Base-by-base conservation (phyloP, 257 asterid genomes). In the Fraxinus americana region DNA sequence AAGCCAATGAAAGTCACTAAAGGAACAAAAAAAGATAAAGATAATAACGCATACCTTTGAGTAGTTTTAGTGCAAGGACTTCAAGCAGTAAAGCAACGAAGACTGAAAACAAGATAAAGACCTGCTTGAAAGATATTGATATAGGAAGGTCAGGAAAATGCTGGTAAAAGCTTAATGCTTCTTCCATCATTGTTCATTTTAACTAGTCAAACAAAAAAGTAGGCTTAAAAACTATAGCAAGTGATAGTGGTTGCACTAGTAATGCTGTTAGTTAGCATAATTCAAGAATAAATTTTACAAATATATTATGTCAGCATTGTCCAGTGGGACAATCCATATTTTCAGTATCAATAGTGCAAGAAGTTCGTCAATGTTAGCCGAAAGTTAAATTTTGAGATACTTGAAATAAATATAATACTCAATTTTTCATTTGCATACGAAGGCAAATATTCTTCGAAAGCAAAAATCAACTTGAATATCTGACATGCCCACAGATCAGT, bases 51-150 rank as follows among this genome's bases (percentile, higher is more conserved):
- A 73, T 82, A 96, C 99, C 99, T 91, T 89, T 91, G 71, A 92
- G 87, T 43, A 96, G 81, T 83, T 89, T 79, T 19, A 82, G 87
- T 17, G 88, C 89, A 79, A 92, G 80, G 82, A 88, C 83, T 87
- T 93, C 92, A 65, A 96, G 91, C 72, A 90, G 79, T 70, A 90
- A 71, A 61, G 99, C 89, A 75, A 71, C 76, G 9, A 80, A 70
- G 67, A 89, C 70, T 35, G 99, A 93, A 86, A 93, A 96, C 87
- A 92, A 75, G 87, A 91, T 81, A 87, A 96, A 96, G 59, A 96
- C 92, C 99, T 96, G 95, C 85, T 87, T 41, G 9, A 32, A 70
- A 52, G 43, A 73, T 34, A 74, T 67, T 45, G 16, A 73, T 10
- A 78, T 50, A 32, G 19, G 65, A 45, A 70, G 52, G 72, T 43